A percentile compares a stretch with the other conserved stretches of the same genome.
Evolutionary conservation across 106 monocot species (phyloP).

Genomic region (Acorus calamus): DNA sequence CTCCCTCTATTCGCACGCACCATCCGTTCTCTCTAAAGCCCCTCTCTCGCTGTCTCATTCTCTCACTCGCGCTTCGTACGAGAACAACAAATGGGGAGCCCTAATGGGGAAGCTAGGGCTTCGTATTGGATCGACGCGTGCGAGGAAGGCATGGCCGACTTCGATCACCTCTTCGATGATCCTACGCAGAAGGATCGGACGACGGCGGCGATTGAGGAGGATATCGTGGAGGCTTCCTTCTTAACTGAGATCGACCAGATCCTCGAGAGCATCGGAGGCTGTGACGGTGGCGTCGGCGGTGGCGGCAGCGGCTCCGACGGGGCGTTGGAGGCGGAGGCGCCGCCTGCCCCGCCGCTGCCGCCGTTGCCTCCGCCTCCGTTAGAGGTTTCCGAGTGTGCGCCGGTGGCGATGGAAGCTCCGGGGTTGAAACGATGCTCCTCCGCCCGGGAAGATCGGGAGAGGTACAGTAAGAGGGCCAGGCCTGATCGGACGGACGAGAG

Average conservation of each 20-base stretch:
- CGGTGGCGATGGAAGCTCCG: not conserved
- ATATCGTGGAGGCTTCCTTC: slow-evolving; percentile 38
- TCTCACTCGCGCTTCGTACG: too few relatives aligned
- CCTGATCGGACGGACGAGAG: slow-evolving; percentile 2
- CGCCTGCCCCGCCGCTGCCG: not conserved
- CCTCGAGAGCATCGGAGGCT: slow-evolving; percentile 53
- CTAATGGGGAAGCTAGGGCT: not conserved
- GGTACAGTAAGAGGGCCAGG: slow-evolving; percentile 19
- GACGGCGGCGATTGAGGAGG: slow-evolving; percentile 8
- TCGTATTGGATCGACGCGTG: slow-evolving; percentile 83
- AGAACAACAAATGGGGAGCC: too few relatives aligned
- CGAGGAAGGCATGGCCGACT: slow-evolving; percentile 57
- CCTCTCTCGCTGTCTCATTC: too few relatives aligned
- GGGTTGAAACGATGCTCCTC: not conserved
- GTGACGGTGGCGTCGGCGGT: not conserved
- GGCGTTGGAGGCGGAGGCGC: not conserved
- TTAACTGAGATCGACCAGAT: slow-evolving; percentile 71
- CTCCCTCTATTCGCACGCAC: too few relatives aligned
- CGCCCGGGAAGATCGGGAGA: slow-evolving; percentile 16
- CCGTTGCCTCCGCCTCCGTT: not conserved
- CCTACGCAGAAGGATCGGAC: slow-evolving; percentile 2
- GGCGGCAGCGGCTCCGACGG: not conserved
- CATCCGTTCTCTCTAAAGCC: too few relatives aligned
- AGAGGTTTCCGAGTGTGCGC: not conserved
- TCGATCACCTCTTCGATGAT: slow-evolving; percentile 25